phyloP scores from a whole-genome alignment of 1,139 yeast species.

The Suhomyces kunorum region DNA sequence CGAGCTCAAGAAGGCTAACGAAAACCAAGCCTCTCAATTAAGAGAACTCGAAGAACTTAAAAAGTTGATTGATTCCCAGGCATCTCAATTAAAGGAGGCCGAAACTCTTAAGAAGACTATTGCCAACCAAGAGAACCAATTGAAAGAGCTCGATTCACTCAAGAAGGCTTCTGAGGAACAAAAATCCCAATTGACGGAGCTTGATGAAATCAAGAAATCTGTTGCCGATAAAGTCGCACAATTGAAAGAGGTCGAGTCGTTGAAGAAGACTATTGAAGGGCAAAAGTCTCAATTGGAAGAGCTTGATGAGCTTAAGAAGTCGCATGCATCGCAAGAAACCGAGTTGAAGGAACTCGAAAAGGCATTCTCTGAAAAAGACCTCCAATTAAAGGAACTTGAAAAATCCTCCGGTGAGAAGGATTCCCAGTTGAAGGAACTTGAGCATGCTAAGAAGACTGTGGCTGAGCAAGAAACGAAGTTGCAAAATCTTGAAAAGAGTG shows the following conservation, averaged over 20 bases:
- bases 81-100: slow-evolving; percentile 4
- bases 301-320: neutral
- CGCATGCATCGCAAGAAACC: neutral
- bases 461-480: slow-evolving; percentile 4
- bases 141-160: neutral
- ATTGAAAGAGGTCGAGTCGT: neutral
- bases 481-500: neutral
- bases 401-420: neutral
- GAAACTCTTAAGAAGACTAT: slow-evolving; percentile 1
- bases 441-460: neutral
- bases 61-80: neutral
- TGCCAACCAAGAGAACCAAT: neutral
- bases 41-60: slow-evolving; percentile 5
- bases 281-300: slow-evolving; percentile 1
- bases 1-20: neutral
- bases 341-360: neutral
- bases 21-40: neutral
- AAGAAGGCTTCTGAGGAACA: neutral
- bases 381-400: neutral
- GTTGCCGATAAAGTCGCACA: neutral
- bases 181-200: neutral
- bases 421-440: slow-evolving; percentile 1
- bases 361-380: neutral
- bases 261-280: neutral
- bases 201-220: neutral